phyloP scores from a whole-genome alignment of 768 basidiomycete species.

The Candolleomyces efflorescens region DNA sequence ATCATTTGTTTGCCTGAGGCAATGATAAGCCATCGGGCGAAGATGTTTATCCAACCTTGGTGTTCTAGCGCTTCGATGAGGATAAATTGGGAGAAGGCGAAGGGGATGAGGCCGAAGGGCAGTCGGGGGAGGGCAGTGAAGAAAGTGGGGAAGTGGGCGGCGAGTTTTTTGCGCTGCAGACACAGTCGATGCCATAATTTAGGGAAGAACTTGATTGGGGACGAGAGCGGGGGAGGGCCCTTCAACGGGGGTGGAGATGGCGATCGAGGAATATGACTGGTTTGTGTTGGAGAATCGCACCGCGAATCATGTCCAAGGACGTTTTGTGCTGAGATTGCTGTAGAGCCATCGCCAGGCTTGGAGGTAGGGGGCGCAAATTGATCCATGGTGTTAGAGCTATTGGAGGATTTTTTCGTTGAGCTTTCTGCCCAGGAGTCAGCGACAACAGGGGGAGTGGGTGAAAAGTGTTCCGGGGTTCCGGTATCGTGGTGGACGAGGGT shows the following conservation, averaged over 20 bases:
- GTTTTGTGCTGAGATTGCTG: neutral
- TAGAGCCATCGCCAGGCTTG: neutral
- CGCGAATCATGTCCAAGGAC: neutral
- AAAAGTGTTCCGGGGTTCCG: slow-evolving; percentile 16
- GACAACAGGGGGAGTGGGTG: no score
- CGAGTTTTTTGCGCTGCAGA: no score
- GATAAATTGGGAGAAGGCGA: slow-evolving; percentile 94
- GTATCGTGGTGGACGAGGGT: neutral
- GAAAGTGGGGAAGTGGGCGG: slow-evolving; percentile 61
- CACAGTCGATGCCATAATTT: no score
- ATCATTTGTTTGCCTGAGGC: slow-evolving; percentile 40
- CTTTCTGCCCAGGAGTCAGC: no score
- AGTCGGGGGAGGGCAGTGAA: slow-evolving; percentile 63
- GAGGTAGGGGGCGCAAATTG: no score
- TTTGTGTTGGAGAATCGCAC: neutral
- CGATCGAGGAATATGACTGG: no score
- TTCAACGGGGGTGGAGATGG: no score
- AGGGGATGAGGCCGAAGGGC: slow-evolving; percentile 81
- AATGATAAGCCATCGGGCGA: slow-evolving; percentile 60
- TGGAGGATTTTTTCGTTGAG: no score
- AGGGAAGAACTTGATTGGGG: neutral
- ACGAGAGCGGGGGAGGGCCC: neutral
- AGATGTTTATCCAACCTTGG: slow-evolving; percentile 86
- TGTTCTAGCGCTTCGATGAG: slow-evolving; percentile 80
- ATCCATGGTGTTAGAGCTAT: no score